Percentiles rank a stretch among this genome's conserved stretches.
These are phyloP conservation scores for Xylaria cubensis DNA, from an alignment of 495 filamentous ascomycete species.

Conservation along the genomic window DNA sequence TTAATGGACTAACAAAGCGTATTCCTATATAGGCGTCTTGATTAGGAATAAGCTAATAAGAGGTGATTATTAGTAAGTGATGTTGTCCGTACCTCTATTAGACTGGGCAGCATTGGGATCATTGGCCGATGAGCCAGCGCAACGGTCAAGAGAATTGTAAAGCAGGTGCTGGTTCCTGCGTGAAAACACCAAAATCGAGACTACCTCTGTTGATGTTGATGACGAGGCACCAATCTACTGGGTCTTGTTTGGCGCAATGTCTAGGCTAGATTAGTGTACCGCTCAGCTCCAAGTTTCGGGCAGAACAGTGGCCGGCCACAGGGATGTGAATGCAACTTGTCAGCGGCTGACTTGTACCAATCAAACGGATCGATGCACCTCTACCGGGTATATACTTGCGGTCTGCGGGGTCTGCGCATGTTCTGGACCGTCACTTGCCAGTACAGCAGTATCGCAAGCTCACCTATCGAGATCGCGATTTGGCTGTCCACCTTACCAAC, in stretches of 20 bases:
- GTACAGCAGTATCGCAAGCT: slow-evolving; percentile 14
- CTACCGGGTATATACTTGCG: slow-evolving; percentile 9
- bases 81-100: no score
- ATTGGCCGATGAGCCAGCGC: not conserved
- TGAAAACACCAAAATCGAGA: slow-evolving; percentile 10
- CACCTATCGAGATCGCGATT: slow-evolving; percentile 19
- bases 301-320: slow-evolving; percentile 1
- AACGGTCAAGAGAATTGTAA: not conserved
- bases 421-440: not conserved
- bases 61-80: no score
- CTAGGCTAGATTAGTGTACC: slow-evolving; percentile 3
- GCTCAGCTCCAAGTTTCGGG: not conserved
- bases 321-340: slow-evolving; percentile 1
- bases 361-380: not conserved
- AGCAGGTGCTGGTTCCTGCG: not conserved
- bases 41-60: not conserved
- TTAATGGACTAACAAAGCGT: not conserved
- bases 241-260: not conserved
- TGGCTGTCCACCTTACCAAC: slow-evolving; percentile 4
- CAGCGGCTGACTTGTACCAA: slow-evolving; percentile 14
- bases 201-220: slow-evolving; percentile 19
- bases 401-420: not conserved
- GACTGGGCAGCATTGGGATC: not conserved
- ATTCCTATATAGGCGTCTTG: not conserved
- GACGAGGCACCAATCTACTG: slow-evolving; percentile 21